phyloP scores from a whole-genome alignment of 1,284 basidiomycete species.

The Hymenochaete sp. region DNA sequence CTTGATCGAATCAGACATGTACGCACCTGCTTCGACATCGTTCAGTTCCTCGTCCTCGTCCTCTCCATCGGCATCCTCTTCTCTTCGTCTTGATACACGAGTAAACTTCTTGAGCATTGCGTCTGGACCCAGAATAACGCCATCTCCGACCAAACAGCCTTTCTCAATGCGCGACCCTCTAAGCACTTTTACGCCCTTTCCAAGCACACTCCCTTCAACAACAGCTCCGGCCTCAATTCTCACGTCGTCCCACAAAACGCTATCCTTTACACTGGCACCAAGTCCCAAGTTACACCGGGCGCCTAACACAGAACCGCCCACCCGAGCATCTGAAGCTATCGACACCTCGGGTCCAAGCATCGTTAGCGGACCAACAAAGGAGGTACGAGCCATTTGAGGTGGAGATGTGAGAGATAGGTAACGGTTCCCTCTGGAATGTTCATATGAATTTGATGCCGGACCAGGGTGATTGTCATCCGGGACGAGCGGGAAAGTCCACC shows the following conservation, averaged over 20 bases:
- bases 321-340: conserved; percentile 53
- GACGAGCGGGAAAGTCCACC: conserved; percentile 92
- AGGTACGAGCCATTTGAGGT: conserved; percentile 36
- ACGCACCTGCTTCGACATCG: conserved; percentile 48
- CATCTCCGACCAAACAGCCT: conserved; percentile 76
- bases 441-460: conserved; percentile 56
- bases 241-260: conserved; percentile 80
- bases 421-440: conserved; percentile 76
- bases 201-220: conserved; percentile 74
- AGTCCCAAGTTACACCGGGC: conserved; percentile 61
- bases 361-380: conserved; percentile 75
- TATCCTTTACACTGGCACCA: conserved; percentile 54
- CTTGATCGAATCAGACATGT: neutral
- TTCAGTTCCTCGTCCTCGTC: conserved; percentile 30
- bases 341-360: conserved; percentile 68
- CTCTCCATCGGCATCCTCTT: conserved; percentile 24
- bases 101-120: conserved; percentile 66
- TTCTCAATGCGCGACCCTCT: conserved; percentile 52
- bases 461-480: conserved; percentile 90
- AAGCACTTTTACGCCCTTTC: conserved; percentile 63
- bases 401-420: conserved; percentile 52
- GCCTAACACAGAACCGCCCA: conserved; percentile 71
- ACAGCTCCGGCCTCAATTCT: conserved; percentile 69
- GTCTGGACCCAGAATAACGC: conserved; percentile 67
- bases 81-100: conserved; percentile 50